phyloP scores from a whole-genome alignment of 768 basidiomycete genomes.

The Leccinum disarticulatum region DNA sequence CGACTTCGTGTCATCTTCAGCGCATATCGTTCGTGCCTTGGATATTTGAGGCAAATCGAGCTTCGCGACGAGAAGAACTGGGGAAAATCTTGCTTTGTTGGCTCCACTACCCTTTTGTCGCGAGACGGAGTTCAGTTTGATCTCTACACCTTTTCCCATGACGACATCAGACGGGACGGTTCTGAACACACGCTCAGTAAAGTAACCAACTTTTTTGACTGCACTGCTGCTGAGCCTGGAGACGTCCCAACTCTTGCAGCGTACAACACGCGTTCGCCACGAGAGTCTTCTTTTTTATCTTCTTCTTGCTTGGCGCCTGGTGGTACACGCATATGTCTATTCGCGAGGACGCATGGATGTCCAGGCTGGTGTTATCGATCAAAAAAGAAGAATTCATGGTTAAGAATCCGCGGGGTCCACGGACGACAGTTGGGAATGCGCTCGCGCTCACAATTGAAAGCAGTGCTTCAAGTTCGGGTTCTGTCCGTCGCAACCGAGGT shows the following conservation, averaged over 20 bases:
- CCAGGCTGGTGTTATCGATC: constrained; percentile 33
- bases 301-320: constrained; percentile 61
- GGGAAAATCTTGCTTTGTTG: constrained; percentile 11
- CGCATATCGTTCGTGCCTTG: not conserved
- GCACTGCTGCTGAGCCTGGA: constrained; percentile 40
- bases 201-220: constrained; percentile 42
- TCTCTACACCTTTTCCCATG: constrained; percentile 37
- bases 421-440: not conserved
- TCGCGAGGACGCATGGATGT: constrained; percentile 38
- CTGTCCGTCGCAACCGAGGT: constrained; percentile 67
- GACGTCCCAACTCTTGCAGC: constrained; percentile 52
- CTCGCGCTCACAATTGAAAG: constrained; percentile 49
- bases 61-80: constrained; percentile 21
- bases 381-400: not conserved
- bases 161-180: constrained; percentile 11
- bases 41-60: constrained; percentile 14
- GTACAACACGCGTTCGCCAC: constrained; percentile 53
- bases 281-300: constrained; percentile 51
- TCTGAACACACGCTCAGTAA: not conserved
- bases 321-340: constrained; percentile 60
- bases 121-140: constrained; percentile 40
- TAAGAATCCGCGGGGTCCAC: not conserved
- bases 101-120: constrained; percentile 9
- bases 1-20: not conserved
- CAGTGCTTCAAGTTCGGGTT: constrained; percentile 61